A percentile compares a stretch with the other conserved stretches of the same genome.
Evolutionary conservation across 441 rosid genomes (phyloP).

Genomic region (Eruca vesicaria): DNA sequence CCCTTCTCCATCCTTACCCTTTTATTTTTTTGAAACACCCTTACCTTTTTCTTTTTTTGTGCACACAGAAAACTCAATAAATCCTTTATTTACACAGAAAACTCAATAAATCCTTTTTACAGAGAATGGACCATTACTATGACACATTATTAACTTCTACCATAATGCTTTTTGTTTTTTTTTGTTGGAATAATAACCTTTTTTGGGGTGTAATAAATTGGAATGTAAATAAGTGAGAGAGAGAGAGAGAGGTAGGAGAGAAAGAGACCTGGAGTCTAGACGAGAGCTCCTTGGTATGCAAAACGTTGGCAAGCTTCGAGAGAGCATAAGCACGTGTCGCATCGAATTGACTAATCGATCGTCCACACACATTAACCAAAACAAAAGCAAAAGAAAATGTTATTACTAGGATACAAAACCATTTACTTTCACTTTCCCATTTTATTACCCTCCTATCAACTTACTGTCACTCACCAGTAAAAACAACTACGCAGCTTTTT

Average conservation of each 20-base stretch:
- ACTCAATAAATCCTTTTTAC: not conserved
- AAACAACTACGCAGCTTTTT: constrained; percentile 23
- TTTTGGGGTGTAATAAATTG: not conserved
- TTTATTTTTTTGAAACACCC: too few relatives aligned
- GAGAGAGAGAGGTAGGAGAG: not conserved
- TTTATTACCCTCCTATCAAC: constrained; percentile 21
- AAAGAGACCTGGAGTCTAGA: constrained; percentile 59
- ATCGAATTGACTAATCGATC: constrained; percentile 55
- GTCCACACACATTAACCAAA: not conserved
- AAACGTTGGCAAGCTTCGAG: constrained; percentile 91
- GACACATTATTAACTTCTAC: constrained; percentile 5
- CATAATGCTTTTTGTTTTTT: constrained; percentile 3
- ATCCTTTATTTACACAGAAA: not conserved
- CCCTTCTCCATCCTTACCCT: not conserved
- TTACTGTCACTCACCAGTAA: constrained; percentile 28
- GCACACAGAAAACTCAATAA: too few relatives aligned
- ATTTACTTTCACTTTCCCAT: not conserved
- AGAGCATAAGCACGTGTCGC: constrained; percentile 97
- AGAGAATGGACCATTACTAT: constrained; percentile 2
- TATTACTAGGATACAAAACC: constrained; percentile 7
- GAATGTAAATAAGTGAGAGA: constrained; percentile 6
- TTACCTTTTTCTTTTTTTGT: too few relatives aligned
- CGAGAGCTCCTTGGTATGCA: constrained; percentile 92
- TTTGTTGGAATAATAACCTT: not conserved
- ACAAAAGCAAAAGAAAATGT: not conserved